A percentile compares a stretch with the other conserved stretches of the same genome.
phyloP scores from a whole-genome alignment of 2,329 filamentous ascomycete species.

The Leptographium flavum region DNA sequence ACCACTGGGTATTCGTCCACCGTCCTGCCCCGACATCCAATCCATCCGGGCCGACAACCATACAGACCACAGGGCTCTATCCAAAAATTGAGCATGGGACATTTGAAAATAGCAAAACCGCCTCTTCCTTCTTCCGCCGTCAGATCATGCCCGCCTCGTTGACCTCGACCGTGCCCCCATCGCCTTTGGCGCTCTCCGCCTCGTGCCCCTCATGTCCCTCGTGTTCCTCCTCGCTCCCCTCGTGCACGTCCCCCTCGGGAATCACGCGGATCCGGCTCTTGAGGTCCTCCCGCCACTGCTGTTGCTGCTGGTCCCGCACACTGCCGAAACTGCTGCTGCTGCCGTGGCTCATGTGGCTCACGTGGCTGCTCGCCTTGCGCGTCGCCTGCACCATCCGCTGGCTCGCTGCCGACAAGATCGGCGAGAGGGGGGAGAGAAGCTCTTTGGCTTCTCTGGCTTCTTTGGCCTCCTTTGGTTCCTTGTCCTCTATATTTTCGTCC shows the following conservation, averaged over 20 bases:
- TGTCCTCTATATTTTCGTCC: background rate
- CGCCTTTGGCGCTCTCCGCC: no score
- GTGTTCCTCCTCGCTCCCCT: background rate
- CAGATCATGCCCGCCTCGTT: no score
- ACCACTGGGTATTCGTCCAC: no score
- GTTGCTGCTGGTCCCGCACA: slow-evolving; percentile 12
- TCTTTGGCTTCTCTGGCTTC: background rate
- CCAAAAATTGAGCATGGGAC: no score
- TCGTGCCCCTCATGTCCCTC: background rate
- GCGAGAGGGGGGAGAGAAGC: slow-evolving; percentile 1
- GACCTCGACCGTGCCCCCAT: no score
- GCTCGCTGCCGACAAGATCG: slow-evolving; percentile 3
- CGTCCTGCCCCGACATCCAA: no score
- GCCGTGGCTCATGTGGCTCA: background rate
- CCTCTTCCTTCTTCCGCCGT: no score
- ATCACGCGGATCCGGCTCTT: slow-evolving; percentile 23
- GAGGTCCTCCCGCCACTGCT: slow-evolving; percentile 19
- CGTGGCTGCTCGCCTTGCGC: slow-evolving; percentile 3
- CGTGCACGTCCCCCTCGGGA: slow-evolving; percentile 11
- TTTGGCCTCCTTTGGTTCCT: background rate
- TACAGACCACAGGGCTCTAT: no score
- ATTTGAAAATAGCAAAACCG: no score
- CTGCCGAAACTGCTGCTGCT: slow-evolving; percentile 4
- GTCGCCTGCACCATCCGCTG: slow-evolving; percentile 8
- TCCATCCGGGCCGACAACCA: no score